Evolutionary conservation across 2,329 filamentous ascomycete species (phyloP).

Genomic region (Piedraia hortae): DNA sequence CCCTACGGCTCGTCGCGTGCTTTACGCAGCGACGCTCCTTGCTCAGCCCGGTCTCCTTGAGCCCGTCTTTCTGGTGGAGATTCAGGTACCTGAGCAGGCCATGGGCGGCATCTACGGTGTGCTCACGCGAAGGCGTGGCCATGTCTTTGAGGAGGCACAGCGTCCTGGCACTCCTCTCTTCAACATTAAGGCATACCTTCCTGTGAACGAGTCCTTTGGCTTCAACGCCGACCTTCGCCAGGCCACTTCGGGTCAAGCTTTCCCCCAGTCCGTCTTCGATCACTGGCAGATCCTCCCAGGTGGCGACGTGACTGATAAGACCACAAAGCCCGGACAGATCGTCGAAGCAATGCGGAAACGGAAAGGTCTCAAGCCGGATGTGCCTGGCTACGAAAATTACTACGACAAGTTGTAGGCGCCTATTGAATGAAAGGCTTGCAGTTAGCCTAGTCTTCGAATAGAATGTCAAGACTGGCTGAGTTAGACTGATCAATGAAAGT

Average conservation of each 20-base stretch:
- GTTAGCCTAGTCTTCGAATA: too few species aligned
- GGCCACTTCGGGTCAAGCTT: constrained; percentile 86
- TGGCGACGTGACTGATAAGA: constrained; percentile 67
- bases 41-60: constrained; percentile 79
- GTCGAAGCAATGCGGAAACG: constrained; percentile 86
- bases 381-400: constrained; percentile 69
- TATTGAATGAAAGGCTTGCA: too few species aligned
- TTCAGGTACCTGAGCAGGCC: constrained; percentile 91
- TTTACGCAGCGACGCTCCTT: constrained; percentile 78
- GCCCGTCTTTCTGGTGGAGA: constrained; percentile 97
- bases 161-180: constrained; percentile 95
- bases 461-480: too few species aligned
- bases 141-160: constrained; percentile 97
- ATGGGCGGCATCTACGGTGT: constrained; percentile 99
- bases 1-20: constrained; percentile 86
- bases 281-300: constrained; percentile 93
- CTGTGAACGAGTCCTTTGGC: constrained; percentile 93
- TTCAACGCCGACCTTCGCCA: constrained; percentile 94
- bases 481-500: too few species aligned
- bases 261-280: constrained; percentile 97
- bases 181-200: constrained; percentile 94
- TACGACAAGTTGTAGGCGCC: constrained; percentile 13
- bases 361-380: constrained; percentile 95
- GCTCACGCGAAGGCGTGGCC: constrained; percentile 88
- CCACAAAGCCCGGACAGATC: constrained; percentile 56